Base-by-base conservation (phyloP, 2,329 filamentous ascomycete genomes). In the Ophiostoma himal-ulmi region DNA sequence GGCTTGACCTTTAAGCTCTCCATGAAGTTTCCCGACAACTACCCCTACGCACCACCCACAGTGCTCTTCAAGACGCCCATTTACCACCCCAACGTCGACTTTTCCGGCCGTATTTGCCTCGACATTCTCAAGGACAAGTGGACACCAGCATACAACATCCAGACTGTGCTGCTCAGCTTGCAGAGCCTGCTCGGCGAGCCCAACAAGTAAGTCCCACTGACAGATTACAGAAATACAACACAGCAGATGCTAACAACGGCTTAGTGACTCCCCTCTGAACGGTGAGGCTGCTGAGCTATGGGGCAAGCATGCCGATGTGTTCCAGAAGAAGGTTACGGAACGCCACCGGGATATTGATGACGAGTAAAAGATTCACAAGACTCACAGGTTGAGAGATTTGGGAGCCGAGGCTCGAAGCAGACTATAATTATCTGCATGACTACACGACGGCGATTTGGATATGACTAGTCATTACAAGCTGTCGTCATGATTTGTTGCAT, bases 61-160 rank as follows among this genome's bases (percentile, higher is more conserved):
- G 95, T 99, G 22, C 86, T 97, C 72, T 99, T 97, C 88, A 96
- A 94, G 84, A 99, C 96, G 7, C 95, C 95, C 52, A 97, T 99
- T 81, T 99, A 98, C 84, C 95, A 99, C 81, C 95, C 95, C 69
- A 99, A 99, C 77, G 92, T 99, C 76, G 95, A 99, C 82, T 97
- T 99, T 83, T 94, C 91, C 3, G 95, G 95, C 57, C 88, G 95
- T 70, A 99, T 99, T 81, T 99, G 95, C 80, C 85, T 99, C 72
- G 96, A 99, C 78, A 99, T 99, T 75, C 85, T 99, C 74, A 98
- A 97, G 85, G 95, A 98, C 81, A 97, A 97, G 83, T 99, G 95
- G 95, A 97, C 93, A 72, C 93, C 95, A 22, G 94, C 96, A 62
- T 96, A 97, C 85, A 98, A 98, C 78, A 93, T 96, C 73, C 92